Base-by-base conservation (phyloP, 192 early-diverging fungal species). In the Coemansia sp. region DNA sequence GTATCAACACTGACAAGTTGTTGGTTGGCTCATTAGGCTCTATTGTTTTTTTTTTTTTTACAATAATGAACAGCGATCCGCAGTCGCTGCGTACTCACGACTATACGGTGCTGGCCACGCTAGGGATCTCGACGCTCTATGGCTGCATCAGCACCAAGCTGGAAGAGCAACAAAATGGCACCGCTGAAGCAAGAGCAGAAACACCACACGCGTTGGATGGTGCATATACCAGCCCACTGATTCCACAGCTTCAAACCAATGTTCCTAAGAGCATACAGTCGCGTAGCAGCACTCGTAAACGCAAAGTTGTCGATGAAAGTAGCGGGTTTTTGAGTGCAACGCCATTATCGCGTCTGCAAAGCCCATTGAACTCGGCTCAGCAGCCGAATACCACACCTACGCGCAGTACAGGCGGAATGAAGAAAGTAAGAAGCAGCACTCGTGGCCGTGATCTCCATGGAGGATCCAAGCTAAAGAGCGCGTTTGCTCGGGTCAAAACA, bases 71-170 rank as follows among this genome's bases (percentile, higher is more conserved):
- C 20, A 40, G 51, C 37, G 37, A 61, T 12, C 14, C 50, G 26
- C 61, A 65, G 55, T 41, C 61, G 5, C 55, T 76, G 50, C 66
- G 73, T 14, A 23, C 61, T 10, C 48, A 76, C 56, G 73, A 76
- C 63, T 70, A 65, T 35, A 76, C 73, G 15, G 61, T 66, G 20
- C 47, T 62, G 31, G 63, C 66, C 10, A 76, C 73, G 13, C 73
- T 76, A 14, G 67, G 73, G 20, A 58, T 76, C 12, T 45, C 56
- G 1, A 43, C 62, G 41, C 62, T 70, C n/a, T 76, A 76, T 45
- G 51, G 49, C 39, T 41, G 52, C 35, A 62, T 76, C 35, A 57
- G 62, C 6, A 51, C 55, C 50, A 58, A 45, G 52, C 53, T 65
- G 4, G 73, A 76, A 35, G 53, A 53, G 13, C 67, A 50, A 31